These are phyloP conservation scores for Acorus calamus DNA, from an alignment of 106 monocot species.

Conservation along the genomic window DNA sequence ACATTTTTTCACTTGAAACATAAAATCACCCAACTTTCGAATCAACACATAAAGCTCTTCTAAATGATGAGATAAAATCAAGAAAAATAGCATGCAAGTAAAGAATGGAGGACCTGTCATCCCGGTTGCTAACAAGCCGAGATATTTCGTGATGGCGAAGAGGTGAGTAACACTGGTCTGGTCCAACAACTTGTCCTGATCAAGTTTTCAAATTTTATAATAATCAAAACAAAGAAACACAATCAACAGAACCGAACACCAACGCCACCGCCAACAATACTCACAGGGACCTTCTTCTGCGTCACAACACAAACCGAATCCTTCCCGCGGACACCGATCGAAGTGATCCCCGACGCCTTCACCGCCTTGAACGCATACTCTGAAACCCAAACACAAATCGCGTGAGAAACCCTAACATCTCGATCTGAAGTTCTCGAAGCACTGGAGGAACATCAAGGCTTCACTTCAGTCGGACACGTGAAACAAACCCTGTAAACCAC, in stretches of 20 bases:
- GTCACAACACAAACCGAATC: background rate
- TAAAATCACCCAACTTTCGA: too few relatives aligned
- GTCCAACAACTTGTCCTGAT: background rate
- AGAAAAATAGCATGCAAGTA: too few relatives aligned
- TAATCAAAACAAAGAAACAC: background rate
- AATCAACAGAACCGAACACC: background rate
- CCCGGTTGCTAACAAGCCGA: background rate
- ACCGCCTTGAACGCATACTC: slow-evolving; percentile 93
- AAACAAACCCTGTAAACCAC: too few relatives aligned
- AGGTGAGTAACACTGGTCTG: background rate
- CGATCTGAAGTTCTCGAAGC: too few relatives aligned
- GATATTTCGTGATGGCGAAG: background rate
- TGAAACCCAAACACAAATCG: background rate
- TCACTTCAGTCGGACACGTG: too few relatives aligned
- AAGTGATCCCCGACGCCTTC: slow-evolving; percentile 43
- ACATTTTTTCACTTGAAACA: too few relatives aligned
- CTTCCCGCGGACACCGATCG: background rate
- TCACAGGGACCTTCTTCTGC: background rate
- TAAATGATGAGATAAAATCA: too few relatives aligned
- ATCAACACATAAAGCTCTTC: too few relatives aligned
- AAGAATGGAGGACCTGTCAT: background rate
- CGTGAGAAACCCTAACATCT: too few relatives aligned
- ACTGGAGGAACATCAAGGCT: too few relatives aligned
- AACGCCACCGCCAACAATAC: background rate
- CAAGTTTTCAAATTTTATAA: background rate